Evolutionary conservation across 2,329 filamentous ascomycete genomes (phyloP).

Genomic region (Beauveria varroae): DNA sequence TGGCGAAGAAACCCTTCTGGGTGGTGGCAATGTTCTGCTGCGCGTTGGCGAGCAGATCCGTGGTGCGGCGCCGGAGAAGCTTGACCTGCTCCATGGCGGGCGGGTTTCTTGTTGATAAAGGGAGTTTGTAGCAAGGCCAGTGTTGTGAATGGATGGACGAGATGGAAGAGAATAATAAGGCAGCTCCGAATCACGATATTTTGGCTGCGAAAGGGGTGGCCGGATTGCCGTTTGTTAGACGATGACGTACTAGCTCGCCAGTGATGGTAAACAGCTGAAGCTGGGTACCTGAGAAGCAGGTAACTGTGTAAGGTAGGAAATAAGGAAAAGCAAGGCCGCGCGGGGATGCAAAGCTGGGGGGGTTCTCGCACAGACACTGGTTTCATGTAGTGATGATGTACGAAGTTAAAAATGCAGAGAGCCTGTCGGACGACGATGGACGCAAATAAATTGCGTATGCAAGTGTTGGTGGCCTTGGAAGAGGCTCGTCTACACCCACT

Average conservation of each 20-base stretch:
- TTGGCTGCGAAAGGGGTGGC: background rate
- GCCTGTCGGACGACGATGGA: background rate
- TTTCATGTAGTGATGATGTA: background rate
- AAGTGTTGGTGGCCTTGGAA: background rate
- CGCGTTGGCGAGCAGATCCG: constrained; percentile 39
- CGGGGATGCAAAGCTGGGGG: too few species aligned
- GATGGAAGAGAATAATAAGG: background rate
- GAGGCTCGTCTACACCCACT: background rate
- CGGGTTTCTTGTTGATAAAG: background rate
- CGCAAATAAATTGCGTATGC: background rate
- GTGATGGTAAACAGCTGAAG: background rate
- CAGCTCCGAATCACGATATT: background rate
- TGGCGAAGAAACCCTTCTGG: constrained; percentile 35
- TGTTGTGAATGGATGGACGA: background rate
- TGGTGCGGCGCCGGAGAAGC: constrained; percentile 47
- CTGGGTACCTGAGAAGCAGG: background rate
- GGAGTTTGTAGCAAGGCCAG: background rate
- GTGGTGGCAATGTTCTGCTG: constrained; percentile 32
- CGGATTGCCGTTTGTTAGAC: background rate
- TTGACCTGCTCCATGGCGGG: constrained; percentile 43
- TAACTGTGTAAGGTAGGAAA: background rate
- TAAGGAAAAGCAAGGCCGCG: background rate
- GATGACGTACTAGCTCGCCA: constrained; percentile 4
- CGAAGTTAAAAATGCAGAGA: background rate
- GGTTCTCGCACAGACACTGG: background rate